Evolutionary conservation across 345 rosid species (phyloP).

Genomic region (Turritis glabra): DNA sequence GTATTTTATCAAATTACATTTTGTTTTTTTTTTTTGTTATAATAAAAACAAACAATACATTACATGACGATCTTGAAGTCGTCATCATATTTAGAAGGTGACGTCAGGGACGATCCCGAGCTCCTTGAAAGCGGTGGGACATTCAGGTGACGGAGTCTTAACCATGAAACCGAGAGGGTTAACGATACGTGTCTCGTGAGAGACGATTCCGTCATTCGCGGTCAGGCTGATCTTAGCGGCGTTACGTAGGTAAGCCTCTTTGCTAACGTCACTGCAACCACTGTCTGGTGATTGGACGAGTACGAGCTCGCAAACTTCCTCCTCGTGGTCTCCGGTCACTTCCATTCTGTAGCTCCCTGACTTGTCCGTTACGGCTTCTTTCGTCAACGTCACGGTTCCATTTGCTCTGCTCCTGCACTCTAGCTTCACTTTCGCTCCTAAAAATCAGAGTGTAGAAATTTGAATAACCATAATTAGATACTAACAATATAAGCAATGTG

Average conservation of each 20-base stretch:
- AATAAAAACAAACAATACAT: slow-evolving; percentile 8
- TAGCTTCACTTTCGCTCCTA: slow-evolving; percentile 57
- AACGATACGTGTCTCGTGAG: slow-evolving; percentile 44
- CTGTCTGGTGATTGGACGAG: slow-evolving; percentile 45
- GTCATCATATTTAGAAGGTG: slow-evolving; percentile 23
- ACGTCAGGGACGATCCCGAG: slow-evolving; percentile 47
- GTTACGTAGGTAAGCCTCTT: slow-evolving; percentile 37
- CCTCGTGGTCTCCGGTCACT: slow-evolving; percentile 63
- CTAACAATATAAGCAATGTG: background rate
- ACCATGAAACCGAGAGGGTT: slow-evolving; percentile 68
- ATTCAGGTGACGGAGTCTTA: slow-evolving; percentile 45
- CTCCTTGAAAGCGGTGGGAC: slow-evolving; percentile 54
- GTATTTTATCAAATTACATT: slow-evolving; percentile 6
- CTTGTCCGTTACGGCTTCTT: slow-evolving; percentile 45
- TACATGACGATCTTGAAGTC: slow-evolving; percentile 10
- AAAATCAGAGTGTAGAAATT: background rate
- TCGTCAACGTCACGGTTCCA: slow-evolving; percentile 36
- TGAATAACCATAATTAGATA: background rate
- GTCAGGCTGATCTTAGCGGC: slow-evolving; percentile 53
- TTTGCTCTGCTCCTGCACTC: slow-evolving; percentile 52
- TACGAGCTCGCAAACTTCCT: slow-evolving; percentile 56
- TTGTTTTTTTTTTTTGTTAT: background rate
- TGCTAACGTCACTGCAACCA: slow-evolving; percentile 46
- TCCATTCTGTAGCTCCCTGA: slow-evolving; percentile 46
- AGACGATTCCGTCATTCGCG: slow-evolving; percentile 47